Evolutionary conservation across 2,329 filamentous ascomycete genomes (phyloP).

Genomic region (Claviceps maximensis): DNA sequence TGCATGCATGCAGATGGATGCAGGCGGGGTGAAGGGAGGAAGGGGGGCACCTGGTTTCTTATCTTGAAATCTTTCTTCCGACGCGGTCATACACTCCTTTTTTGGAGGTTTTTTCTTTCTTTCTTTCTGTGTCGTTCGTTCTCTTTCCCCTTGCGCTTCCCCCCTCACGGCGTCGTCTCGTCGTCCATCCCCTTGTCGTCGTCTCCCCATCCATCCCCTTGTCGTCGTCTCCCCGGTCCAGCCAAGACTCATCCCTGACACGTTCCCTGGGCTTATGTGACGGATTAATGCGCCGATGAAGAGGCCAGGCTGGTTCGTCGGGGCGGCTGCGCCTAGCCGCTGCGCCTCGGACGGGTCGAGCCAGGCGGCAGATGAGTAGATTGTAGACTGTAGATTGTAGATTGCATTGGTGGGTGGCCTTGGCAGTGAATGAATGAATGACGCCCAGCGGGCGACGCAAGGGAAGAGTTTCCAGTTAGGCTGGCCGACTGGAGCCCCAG

Average conservation of each 20-base stretch:
- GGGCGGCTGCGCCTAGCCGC: neutral
- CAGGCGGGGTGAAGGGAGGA: neutral
- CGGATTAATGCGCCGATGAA: neutral
- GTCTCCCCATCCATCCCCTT: neutral
- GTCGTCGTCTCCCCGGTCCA: neutral
- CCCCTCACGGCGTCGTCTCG: neutral
- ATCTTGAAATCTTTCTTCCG: neutral
- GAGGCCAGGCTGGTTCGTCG: neutral
- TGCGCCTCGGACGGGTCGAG: neutral
- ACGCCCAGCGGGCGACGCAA: too few species aligned
- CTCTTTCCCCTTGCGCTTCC: neutral
- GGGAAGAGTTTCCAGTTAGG: too few species aligned
- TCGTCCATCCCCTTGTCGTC: neutral
- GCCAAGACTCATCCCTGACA: neutral
- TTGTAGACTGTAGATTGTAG: too few species aligned
- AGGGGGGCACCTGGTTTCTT: neutral
- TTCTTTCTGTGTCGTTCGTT: neutral
- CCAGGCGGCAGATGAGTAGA: too few species aligned
- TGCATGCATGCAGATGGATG: neutral
- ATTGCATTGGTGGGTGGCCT: neutral
- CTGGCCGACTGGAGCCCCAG: too few species aligned
- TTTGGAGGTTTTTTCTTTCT: neutral
- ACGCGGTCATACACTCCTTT: neutral
- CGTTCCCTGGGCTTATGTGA: neutral
- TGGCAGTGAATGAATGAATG: too few species aligned